Evolutionary conservation across 495 filamentous ascomycete genomes (phyloP).

Genomic region (Aspergillus campestris): DNA sequence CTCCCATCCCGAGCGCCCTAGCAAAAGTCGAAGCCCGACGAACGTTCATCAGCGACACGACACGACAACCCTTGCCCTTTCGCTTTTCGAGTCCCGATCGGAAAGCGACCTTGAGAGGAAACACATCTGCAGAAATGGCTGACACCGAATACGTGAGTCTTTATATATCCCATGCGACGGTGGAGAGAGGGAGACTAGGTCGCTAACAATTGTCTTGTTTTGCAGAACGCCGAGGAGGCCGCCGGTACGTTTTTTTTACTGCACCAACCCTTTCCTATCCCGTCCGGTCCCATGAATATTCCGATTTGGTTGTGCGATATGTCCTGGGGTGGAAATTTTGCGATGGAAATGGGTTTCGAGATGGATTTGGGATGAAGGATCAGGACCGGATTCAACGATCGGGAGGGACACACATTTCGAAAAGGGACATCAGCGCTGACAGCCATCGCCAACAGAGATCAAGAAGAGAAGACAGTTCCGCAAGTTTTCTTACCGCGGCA

Average conservation of each 20-base stretch:
- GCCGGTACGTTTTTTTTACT: constrained; percentile 54
- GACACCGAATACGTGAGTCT: constrained; percentile 81
- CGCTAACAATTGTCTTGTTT: constrained; percentile 29
- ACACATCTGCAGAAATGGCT: constrained; percentile 70
- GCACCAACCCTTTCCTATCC: constrained; percentile 3
- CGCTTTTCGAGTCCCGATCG: constrained; percentile 45
- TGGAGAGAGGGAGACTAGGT: background rate
- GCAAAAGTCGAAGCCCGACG: constrained; percentile 18
- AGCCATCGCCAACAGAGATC: constrained; percentile 54
- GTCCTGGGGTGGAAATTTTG: constrained; percentile 2
- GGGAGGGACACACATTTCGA: constrained; percentile 4
- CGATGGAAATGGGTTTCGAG: constrained; percentile 4
- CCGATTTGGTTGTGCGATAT: background rate
- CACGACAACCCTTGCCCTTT: constrained; percentile 39
- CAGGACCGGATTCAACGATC: constrained; percentile 9
- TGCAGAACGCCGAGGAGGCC: constrained; percentile 86
- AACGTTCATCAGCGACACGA: constrained; percentile 38
- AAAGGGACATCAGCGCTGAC: constrained; percentile 35
- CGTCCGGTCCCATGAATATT: background rate
- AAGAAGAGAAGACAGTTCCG: constrained; percentile 99
- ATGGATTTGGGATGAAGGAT: constrained; percentile 1
- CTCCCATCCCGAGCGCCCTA: constrained; percentile 24
- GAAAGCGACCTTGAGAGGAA: constrained; percentile 44
- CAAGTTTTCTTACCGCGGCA: constrained; percentile 99
- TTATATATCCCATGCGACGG: constrained; percentile 3